Base-by-base conservation (phyloP, 129 eudicot genomes). In the Gnaphalium uliginosum region DNA sequence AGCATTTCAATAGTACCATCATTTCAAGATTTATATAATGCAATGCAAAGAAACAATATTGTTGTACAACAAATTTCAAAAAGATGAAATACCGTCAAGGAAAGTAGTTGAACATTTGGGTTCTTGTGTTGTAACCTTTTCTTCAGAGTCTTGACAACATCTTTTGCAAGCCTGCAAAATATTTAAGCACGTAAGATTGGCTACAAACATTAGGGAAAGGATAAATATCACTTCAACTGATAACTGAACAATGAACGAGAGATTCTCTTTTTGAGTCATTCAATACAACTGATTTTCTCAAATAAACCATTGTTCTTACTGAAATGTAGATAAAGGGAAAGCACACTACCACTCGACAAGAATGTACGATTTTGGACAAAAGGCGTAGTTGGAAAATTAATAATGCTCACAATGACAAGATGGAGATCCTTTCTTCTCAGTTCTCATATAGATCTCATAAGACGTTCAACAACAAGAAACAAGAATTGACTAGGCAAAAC, bases 111-210 rank as follows among this genome's bases (percentile, higher is more conserved):
- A 81, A 93, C 96, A 77, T 87, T 85, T 5, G 96, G 89, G 77
- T 90, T 93, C 96, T 90, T 90, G 86, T 93, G 92, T 80, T 83
- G 98, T 86, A 93, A 69, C 81, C 98, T 76, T 72, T 85, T 93
- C 90, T 88, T 93, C 82, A 90, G 68, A 79, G 95, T 87, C 83
- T 88, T 93, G 61, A 90, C 90, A 72, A 88, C 90, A 80, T 90
- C 96, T 85, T 93, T 93, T 8, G 92, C 96, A 37, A 86, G 76
- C 91, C 98, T 92, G 54, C 67, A 71, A 79, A 53, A 51, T 62
- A 22, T 33, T 51, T 72, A 72, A 25, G 10, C 50, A 72, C 37
- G 27, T 24, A 71, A 79, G 69, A 41, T 68, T 41, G 17, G 32
- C n/a, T 76, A 46, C 57, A 43, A 43, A 13, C 1, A 13, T 43